Conservation (phyloP, 2,329 filamentous ascomycete species). For the Dothiorella sarmentorum region DNA sequence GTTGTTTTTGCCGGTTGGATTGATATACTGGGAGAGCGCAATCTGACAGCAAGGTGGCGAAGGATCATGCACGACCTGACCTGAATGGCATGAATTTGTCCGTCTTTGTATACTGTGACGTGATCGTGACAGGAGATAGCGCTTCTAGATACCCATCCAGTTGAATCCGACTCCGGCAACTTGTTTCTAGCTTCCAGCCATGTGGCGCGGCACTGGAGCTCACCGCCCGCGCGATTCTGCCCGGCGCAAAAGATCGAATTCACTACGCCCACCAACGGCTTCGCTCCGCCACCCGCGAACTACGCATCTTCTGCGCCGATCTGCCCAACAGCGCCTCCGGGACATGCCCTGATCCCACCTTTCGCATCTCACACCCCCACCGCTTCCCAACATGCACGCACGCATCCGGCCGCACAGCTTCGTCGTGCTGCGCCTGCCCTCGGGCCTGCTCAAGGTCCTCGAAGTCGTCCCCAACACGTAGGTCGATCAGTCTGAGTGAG, state of each 20-base stretch:
- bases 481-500: conserved; percentile 39
- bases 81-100: too few relatives aligned
- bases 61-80: too few relatives aligned
- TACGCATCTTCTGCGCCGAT: neutral
- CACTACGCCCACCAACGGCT: neutral
- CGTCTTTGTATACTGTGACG: too few relatives aligned
- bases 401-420: conserved; percentile 50
- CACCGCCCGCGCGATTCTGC: conserved; percentile 9
- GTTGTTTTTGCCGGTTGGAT: too few relatives aligned
- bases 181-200: neutral
- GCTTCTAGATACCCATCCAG: too few relatives aligned
- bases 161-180: too few relatives aligned
- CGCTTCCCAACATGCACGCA: conserved; percentile 38
- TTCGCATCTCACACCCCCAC: neutral
- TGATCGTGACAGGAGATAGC: too few relatives aligned
- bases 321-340: neutral
- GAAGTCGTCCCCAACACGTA: conserved; percentile 63
- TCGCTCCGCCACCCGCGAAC: neutral
- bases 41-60: too few relatives aligned
- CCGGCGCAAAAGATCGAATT: conserved; percentile 2
- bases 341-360: neutral
- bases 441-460: conserved; percentile 55
- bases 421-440: conserved; percentile 56
- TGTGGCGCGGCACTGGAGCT: too few relatives aligned
- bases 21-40: too few relatives aligned